Base-by-base conservation (phyloP, 1,139 yeast genomes). In the Diutina neorugosa region DNA sequence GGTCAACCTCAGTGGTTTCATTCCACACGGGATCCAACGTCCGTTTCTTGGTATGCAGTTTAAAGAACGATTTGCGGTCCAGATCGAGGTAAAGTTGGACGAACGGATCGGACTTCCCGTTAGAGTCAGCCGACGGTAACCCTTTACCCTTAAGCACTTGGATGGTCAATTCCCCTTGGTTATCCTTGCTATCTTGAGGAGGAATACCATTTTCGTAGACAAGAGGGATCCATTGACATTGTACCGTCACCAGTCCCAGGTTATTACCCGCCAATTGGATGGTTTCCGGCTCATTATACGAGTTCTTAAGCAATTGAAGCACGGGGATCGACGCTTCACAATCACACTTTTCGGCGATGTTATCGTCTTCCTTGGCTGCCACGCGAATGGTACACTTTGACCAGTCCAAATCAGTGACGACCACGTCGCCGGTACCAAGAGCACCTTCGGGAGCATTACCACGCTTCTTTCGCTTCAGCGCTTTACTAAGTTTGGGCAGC, bases 71-170 rank as follows among this genome's bases (percentile, higher is more conserved):
- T 9, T 83, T 81, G 57, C 77, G 73, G 52, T 71, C 77, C 31
- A 84, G 83, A 64, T 88, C 81, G 63, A 89, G 68, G 61, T 69
- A 80, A 56, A 88, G 76, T 62, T 82, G 78, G 55, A 83, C 76
- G 63, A 82, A 93, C 56, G 99, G 99, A 68, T 93, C 99, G 8
- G 96, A 88, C 65, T 85, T 86, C 54, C 98, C 98, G 59, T 86
- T 84, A 27, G 88, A 74, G 67, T 93, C 99, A 25, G 93, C 94
- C 14, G 96, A 76, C 52, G 85, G 79, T 57, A 94, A 76, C 53
- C 80, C 80, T n/a, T 76, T 76, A 2, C 94, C 98, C 54, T 75
- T 75, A 52, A 82, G 60, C 14, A 87, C 76, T 43, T 77, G 80
- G 40, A 90, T 74, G n/a, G 76, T 74, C 57, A 91, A 69, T 40